Evolutionary conservation across 148 eudicot species (phyloP).

Genomic region (Pharnaceum exiguum): DNA sequence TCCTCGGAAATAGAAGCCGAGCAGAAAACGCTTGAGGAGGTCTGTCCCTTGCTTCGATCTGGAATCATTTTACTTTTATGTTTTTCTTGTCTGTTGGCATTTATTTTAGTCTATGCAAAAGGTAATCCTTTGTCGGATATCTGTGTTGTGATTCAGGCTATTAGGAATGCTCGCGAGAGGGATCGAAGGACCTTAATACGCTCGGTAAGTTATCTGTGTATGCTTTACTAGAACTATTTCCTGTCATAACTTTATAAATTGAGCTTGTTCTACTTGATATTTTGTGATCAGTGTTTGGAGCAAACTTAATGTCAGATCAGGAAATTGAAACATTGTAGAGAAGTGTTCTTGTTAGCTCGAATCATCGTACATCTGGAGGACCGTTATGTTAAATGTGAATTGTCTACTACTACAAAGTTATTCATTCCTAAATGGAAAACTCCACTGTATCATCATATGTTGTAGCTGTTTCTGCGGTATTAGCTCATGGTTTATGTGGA

Average conservation of each 20-base stretch:
- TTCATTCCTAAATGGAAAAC: too few relatives aligned
- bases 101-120: neutral
- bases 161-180: conserved; percentile 94
- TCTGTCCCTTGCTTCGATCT: conserved; percentile 7
- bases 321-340: neutral
- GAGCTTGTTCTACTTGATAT: neutral
- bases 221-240: too few relatives aligned
- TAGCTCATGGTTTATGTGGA: too few relatives aligned
- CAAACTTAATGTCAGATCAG: neutral
- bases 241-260: neutral
- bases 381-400: too few relatives aligned
- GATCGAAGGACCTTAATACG: conserved; percentile 79
- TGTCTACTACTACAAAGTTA: too few relatives aligned
- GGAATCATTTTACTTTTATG: neutral
- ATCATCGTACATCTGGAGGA: neutral
- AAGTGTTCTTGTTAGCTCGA: neutral
- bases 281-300: neutral
- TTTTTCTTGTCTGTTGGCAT: neutral
- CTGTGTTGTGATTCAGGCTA: conserved; percentile 44
- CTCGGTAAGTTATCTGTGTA: conserved; percentile 43
- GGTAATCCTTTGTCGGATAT: neutral
- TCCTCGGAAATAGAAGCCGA: conserved; percentile 71
- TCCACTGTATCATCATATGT: too few relatives aligned
- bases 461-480: too few relatives aligned
- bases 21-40: conserved; percentile 82